Conservation (phyloP, 345 rosid genomes). For the Pugionium dolabratum region DNA sequence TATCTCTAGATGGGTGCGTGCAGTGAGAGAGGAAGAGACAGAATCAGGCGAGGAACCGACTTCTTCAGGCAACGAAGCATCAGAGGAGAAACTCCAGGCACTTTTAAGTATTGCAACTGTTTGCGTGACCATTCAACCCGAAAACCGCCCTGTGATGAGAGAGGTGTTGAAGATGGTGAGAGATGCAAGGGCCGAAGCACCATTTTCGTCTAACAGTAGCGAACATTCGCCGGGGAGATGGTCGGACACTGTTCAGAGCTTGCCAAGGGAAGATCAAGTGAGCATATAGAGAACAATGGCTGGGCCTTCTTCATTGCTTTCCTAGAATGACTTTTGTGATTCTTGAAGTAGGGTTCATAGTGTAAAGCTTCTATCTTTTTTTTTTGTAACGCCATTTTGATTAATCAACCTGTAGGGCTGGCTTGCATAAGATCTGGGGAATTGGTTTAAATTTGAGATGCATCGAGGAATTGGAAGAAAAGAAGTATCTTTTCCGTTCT, state of each 20-base stretch:
- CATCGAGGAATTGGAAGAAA: slow-evolving; percentile 22
- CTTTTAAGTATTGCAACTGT: slow-evolving; percentile 78
- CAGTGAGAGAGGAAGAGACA: slow-evolving; percentile 87
- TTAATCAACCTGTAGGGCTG: slow-evolving; percentile 28
- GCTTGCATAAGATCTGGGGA: slow-evolving; percentile 26
- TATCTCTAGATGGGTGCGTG: slow-evolving; percentile 87
- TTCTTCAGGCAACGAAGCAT: slow-evolving; percentile 81
- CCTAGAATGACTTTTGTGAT: slow-evolving; percentile 34
- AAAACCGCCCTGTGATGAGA: slow-evolving; percentile 74
- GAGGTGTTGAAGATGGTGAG: slow-evolving; percentile 89
- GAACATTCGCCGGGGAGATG: slow-evolving; percentile 96
- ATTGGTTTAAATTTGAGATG: slow-evolving; percentile 19
- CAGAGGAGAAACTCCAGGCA: slow-evolving; percentile 88
- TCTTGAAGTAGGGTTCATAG: slow-evolving; percentile 38
- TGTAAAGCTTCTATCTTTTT: slow-evolving; percentile 39
- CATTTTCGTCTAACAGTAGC: slow-evolving; percentile 76
- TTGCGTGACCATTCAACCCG: slow-evolving; percentile 65
- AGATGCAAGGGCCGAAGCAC: slow-evolving; percentile 86
- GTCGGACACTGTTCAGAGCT: slow-evolving; percentile 95
- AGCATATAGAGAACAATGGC: slow-evolving; percentile 43
- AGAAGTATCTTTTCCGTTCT: background rate
- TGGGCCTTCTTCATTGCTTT: slow-evolving; percentile 30
- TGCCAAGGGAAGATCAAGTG: slow-evolving; percentile 90
- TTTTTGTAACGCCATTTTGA: slow-evolving; percentile 27
- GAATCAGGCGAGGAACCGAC: slow-evolving; percentile 92